Evolutionary conservation across 805 yeast species (phyloP), one percentile per base, ranked within the genome.

Genomic region (Hagleromyces aurorensis): DNA sequence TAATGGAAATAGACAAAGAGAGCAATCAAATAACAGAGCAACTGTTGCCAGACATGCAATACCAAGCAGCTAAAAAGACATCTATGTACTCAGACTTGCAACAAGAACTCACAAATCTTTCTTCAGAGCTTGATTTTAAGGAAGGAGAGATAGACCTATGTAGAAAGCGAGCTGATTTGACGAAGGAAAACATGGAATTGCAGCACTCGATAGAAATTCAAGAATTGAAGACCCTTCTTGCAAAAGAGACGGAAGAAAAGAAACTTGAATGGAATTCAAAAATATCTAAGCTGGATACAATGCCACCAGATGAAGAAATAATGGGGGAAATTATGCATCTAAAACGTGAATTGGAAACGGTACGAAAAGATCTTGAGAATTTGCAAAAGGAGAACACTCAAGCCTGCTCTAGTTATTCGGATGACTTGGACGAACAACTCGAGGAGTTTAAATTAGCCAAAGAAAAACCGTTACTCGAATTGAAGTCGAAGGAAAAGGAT

Each of bases 241-340:
- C 45, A 14, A 31, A 36, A 23, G 36, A 39, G 12, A 21, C 40
- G 18, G 40, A 47, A 14, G 38, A 36, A 4, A 32, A 32, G 17
- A 40, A 34, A n/a, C 17, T 33, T 13, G 25, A 37, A 12, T 43
- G 48, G 45, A 54, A 48, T 18, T 34, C 27, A 12, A 30, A 48
- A 13, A 27, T 52, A 10, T 27, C 44, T 24, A 43, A 48, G 13
- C 26, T 43, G 8, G 52, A 49, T 17, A 52, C 55, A 28, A 13
- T 44, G 20, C 57, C 57, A 29, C 55, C 55, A 13, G 44, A 50
- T 29, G 53, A 61, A 13, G 44, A 52, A 6, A 27, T 46, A 1
- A 46, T 48, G 1, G 41, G 50, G n/a, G 50, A 46, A 19, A 43
- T 43, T 14, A 55, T 55, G 15, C 28, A 28, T 1, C 48, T 58